phyloP scores from a whole-genome alignment of 768 basidiomycete genomes.

The Leccinum longicurvipes region DNA sequence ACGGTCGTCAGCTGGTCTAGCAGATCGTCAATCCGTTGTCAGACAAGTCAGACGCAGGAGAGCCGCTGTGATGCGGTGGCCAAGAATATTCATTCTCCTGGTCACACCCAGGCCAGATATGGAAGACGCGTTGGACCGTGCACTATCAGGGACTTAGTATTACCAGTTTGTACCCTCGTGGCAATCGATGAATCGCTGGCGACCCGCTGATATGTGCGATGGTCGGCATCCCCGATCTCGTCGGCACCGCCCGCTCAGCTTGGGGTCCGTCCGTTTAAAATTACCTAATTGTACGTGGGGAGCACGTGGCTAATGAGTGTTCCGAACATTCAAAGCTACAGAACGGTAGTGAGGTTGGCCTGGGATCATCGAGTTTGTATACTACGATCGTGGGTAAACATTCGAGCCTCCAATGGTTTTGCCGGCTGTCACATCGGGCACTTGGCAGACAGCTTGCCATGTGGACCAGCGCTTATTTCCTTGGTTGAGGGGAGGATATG shows the following conservation, averaged over 20 bases:
- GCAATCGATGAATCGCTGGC: constrained; percentile 15
- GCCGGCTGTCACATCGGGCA: background rate
- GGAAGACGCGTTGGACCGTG: constrained; percentile 4
- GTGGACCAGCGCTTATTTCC: constrained; percentile 1
- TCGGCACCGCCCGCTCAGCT: constrained; percentile 6
- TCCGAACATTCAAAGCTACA: background rate
- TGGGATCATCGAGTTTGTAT: background rate
- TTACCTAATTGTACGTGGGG: constrained; percentile 5
- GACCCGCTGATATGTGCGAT: constrained; percentile 17
- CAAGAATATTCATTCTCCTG: no score
- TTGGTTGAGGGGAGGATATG: background rate
- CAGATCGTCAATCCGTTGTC: constrained; percentile 7
- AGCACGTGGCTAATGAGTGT: constrained; percentile 6
- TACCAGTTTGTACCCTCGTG: constrained; percentile 16
- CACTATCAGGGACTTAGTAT: constrained; percentile 13
- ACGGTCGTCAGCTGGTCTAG: background rate
- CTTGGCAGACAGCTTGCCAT: constrained; percentile 1
- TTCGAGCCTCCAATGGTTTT: background rate
- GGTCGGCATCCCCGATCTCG: constrained; percentile 17
- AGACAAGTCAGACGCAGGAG: background rate
- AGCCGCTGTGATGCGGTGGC: background rate
- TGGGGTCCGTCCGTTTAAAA: background rate
- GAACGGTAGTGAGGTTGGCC: background rate
- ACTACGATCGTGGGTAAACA: background rate
- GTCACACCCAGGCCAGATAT: constrained; percentile 6